Base-by-base conservation (phyloP, 306 rosid species). In the Vigna mungo region DNA sequence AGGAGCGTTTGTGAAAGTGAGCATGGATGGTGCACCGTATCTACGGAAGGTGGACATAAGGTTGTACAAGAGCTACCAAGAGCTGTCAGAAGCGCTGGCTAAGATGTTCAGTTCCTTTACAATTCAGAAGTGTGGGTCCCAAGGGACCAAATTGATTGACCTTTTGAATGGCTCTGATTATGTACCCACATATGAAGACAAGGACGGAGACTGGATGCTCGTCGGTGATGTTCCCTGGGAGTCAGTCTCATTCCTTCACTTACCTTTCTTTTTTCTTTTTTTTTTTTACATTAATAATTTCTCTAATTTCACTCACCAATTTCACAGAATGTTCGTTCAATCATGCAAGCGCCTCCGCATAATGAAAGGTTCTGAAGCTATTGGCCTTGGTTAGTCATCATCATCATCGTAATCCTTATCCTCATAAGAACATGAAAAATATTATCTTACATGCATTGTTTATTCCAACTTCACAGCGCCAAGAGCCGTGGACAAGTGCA, bases 141-240 rank as follows among this genome's bases (percentile, higher is more conserved):
- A 93, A 55, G 93, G 88, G 20, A 88, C 87, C 82, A 93, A 91
- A 80, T 76, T 87, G 72, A 81, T 87, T 4, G 98, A 88, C 65
- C 88, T 93, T 49, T 78, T 93, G 81, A 91, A 86, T 66, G 92
- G 89, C 8, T 91, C 96, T 39, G 96, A 93, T 16, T 93, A 89
- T 47, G 92, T 91, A 4, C 91, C 96, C 1, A 88, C 91, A 2
- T 93, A 91, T 25, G 87, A 93, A 80, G 97, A 93, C 86, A 93
- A 87, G 48, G 98, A 93, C 64, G 96, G 93, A 4, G 98, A 93
- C 51, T 93, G 98, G 98, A 91, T 93, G 98, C 97, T 93, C 34
- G 96, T 93, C 0, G 98, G 98, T 4, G 98, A 93, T 65, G 98
- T 93, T 4, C 98, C 98, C 21, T 93, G 98, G 98, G 88, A 88